Evolutionary conservation across 768 basidiomycete genomes (phyloP).

Genomic region (Tephrocybe rancida): DNA sequence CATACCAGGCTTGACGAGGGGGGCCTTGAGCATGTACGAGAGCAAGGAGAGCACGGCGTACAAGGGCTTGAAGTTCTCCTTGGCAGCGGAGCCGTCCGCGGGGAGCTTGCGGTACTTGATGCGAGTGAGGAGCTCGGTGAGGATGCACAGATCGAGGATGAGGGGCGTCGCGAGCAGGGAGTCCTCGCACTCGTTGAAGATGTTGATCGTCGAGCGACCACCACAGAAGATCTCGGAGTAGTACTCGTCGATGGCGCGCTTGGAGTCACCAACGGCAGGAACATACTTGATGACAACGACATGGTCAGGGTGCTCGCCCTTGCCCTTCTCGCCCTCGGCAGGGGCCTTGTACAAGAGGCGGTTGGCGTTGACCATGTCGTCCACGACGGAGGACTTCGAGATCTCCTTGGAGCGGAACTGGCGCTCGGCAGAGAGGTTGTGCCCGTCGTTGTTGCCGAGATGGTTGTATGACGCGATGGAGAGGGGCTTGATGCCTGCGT

Average conservation of each 20-base stretch:
- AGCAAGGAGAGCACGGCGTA: constrained; percentile 93
- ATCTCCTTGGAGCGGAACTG: constrained; percentile 99
- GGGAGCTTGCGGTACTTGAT: constrained; percentile 77
- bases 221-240: constrained; percentile 98
- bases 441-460: constrained; percentile 97
- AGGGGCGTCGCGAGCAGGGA: constrained; percentile 95
- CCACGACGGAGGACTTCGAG: constrained; percentile 94
- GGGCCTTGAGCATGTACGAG: constrained; percentile 97
- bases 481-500: constrained; percentile 97
- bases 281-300: constrained; percentile 97
- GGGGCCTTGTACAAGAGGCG: constrained; percentile 87
- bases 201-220: constrained; percentile 90
- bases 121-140: constrained; percentile 93
- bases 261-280: constrained; percentile 94
- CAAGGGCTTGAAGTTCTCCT: constrained; percentile 75
- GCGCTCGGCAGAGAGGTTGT: constrained; percentile 84
- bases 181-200: constrained; percentile 99
- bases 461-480: constrained; percentile 99
- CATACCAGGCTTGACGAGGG: constrained; percentile 90
- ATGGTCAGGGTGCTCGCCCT: constrained; percentile 98
- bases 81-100: constrained; percentile 23
- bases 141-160: constrained; percentile 91
- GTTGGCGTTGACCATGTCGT: constrained; percentile 97
- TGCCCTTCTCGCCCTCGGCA: constrained; percentile 56
- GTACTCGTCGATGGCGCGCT: constrained; percentile 99